Conservation (phyloP, 2,329 filamentous ascomycete species). For the Pyrenophora tritici-repentis region DNA sequence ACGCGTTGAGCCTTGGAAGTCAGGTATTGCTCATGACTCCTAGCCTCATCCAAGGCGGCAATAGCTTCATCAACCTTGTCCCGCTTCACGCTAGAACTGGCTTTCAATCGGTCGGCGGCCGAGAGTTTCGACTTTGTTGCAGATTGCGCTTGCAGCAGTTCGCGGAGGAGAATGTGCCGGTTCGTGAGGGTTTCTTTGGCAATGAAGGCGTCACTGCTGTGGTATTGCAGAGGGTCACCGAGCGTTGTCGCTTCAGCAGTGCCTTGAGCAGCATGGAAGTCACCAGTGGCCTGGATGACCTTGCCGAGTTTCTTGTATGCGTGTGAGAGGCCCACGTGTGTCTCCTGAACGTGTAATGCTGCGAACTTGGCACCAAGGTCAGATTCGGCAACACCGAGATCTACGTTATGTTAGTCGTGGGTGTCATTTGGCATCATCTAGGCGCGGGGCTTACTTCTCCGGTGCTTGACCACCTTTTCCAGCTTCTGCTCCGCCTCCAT, state of each 20-base stretch:
- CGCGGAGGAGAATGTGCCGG: conserved; percentile 91
- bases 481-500: conserved; percentile 99
- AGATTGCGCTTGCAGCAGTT: conserved; percentile 90
- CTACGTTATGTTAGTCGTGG: conserved; percentile 56
- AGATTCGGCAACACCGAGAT: conserved; percentile 86
- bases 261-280: conserved; percentile 94
- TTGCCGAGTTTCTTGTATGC: conserved; percentile 96
- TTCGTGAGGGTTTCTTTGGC: conserved; percentile 98
- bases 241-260: conserved; percentile 95
- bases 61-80: conserved; percentile 99
- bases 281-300: conserved; percentile 88
- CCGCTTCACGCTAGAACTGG: conserved; percentile 80
- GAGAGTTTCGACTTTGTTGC: conserved; percentile 78
- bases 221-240: conserved; percentile 90
- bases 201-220: conserved; percentile 94
- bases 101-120: conserved; percentile 86
- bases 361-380: conserved; percentile 92
- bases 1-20: conserved; percentile 86
- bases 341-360: conserved; percentile 86
- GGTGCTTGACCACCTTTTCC: conserved; percentile 88
- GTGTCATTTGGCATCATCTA: not conserved
- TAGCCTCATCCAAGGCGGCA: conserved; percentile 82
- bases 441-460: conserved; percentile 68
- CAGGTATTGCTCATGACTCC: conserved; percentile 78
- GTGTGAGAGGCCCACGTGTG: conserved; percentile 81